Percentiles rank a stretch among this genome's conserved stretches.
Evolutionary conservation across 441 rosid species (phyloP).

Genomic region (Adansonia rubrostipa): DNA sequence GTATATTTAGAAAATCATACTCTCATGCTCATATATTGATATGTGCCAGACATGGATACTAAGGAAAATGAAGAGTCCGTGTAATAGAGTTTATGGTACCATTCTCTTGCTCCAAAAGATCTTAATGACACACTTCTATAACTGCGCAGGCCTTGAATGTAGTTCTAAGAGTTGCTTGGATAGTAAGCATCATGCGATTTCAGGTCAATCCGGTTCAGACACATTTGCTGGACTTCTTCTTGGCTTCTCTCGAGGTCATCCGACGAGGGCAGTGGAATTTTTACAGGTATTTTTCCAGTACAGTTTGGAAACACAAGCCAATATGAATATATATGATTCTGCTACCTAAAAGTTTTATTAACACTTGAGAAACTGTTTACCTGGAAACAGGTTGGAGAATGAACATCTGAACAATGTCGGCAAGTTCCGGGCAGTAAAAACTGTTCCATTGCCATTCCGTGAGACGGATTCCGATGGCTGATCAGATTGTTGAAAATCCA

Average conservation of each 20-base stretch:
- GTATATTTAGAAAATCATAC: too few relatives aligned
- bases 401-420: conserved; percentile 94
- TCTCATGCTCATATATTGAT: too few relatives aligned
- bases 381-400: conserved; percentile 74
- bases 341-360: not conserved
- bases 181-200: conserved; percentile 70
- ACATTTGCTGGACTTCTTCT: conserved; percentile 73
- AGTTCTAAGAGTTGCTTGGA: conserved; percentile 86
- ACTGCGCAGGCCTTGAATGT: conserved; percentile 69
- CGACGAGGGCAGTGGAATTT: conserved; percentile 99
- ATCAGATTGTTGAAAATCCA: conserved; percentile 9
- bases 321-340: not conserved
- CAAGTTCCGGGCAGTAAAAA: conserved; percentile 84
- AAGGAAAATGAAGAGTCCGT: too few relatives aligned
- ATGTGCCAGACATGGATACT: too few relatives aligned
- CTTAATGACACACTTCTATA: conserved; percentile 15
- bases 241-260: conserved; percentile 91
- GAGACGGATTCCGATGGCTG: conserved; percentile 71
- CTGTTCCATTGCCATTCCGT: conserved; percentile 89
- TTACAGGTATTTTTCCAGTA: conserved; percentile 59
- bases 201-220: conserved; percentile 52
- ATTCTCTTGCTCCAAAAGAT: not conserved
- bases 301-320: not conserved
- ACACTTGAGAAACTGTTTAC: conserved; percentile 10
- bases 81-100: too few relatives aligned